Evolutionary conservation across 2,329 filamentous ascomycete species (phyloP).

Genomic region (Scedosporium dehoogii): DNA sequence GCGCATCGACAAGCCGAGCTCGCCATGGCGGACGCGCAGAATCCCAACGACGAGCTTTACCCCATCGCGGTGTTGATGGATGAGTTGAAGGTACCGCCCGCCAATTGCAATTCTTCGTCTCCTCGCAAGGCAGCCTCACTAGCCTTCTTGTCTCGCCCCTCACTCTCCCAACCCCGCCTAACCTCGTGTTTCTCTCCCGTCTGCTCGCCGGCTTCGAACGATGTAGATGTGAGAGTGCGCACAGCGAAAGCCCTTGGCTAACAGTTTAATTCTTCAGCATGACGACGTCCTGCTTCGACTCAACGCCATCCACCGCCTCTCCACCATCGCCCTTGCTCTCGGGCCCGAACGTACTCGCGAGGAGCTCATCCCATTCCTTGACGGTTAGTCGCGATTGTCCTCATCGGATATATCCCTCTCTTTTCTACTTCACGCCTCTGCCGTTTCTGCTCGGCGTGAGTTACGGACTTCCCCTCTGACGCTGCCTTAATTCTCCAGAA

Average conservation of each 20-base stretch:
- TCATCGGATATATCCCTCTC: conserved; percentile 9
- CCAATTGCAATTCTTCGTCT: conserved; percentile 2
- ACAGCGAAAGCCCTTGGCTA: background rate
- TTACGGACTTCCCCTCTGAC: conserved; percentile 7
- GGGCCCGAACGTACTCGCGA: conserved; percentile 95
- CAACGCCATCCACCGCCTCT: conserved; percentile 96
- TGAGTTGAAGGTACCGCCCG: conserved; percentile 78
- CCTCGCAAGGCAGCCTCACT: background rate
- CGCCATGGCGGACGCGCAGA: conserved; percentile 81
- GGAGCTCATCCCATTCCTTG: conserved; percentile 96
- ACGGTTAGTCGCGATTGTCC: conserved; percentile 57
- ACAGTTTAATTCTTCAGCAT: conserved; percentile 50
- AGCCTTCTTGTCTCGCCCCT: conserved; percentile 6
- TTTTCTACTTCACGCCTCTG: background rate
- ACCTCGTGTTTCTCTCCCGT: conserved; percentile 14
- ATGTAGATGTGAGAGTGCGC: background rate
- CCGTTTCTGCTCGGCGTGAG: background rate
- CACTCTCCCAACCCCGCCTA: conserved; percentile 3
- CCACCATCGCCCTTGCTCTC: conserved; percentile 92
- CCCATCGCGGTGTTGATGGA: conserved; percentile 99
- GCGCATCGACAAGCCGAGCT: conserved; percentile 24
- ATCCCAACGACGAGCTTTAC: conserved; percentile 96
- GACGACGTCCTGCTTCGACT: conserved; percentile 96
- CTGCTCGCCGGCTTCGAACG: conserved; percentile 6
- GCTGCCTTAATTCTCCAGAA: conserved; percentile 47